Evolutionary conservation across 1,284 basidiomycete species (phyloP).

Genomic region (Ustilago vetiveriae): DNA sequence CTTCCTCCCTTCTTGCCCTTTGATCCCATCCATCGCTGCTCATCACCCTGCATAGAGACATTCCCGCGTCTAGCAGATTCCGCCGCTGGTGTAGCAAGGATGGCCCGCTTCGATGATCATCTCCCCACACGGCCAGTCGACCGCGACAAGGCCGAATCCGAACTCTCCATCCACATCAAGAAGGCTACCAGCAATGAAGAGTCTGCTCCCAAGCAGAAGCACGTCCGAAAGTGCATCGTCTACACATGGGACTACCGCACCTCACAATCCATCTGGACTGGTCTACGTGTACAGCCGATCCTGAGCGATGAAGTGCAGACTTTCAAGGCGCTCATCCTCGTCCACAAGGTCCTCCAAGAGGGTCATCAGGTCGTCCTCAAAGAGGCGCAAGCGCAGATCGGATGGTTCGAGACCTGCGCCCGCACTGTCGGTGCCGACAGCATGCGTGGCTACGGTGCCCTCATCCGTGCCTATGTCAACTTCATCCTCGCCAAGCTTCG

Average conservation of each 20-base stretch:
- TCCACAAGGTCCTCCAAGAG: slow-evolving; percentile 67
- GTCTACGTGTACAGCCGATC: slow-evolving; percentile 65
- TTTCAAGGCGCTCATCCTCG: slow-evolving; percentile 67
- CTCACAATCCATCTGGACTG: slow-evolving; percentile 65
- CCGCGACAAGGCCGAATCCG: slow-evolving; percentile 64
- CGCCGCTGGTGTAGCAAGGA: slow-evolving; percentile 1
- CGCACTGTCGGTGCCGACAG: slow-evolving; percentile 59
- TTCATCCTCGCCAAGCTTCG: slow-evolving; percentile 66
- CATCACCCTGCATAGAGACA: background rate
- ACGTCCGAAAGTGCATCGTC: slow-evolving; percentile 67
- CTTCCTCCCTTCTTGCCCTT: background rate
- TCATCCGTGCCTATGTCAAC: slow-evolving; percentile 65
- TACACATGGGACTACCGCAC: slow-evolving; percentile 67
- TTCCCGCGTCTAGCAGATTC: background rate
- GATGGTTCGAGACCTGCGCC: slow-evolving; percentile 66
- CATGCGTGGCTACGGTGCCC: slow-evolving; percentile 61
- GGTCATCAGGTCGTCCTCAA: slow-evolving; percentile 63
- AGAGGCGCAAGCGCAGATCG: slow-evolving; percentile 65
- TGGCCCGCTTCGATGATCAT: slow-evolving; percentile 55
- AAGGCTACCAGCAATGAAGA: slow-evolving; percentile 66
- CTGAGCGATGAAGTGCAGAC: slow-evolving; percentile 66
- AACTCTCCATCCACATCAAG: slow-evolving; percentile 64
- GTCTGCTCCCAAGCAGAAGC: slow-evolving; percentile 66
- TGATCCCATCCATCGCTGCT: slow-evolving; percentile 2
- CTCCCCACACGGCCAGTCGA: slow-evolving; percentile 64